Base-by-base conservation (phyloP, 1,284 basidiomycete genomes). In the Ceratobasidium sp. region DNA sequence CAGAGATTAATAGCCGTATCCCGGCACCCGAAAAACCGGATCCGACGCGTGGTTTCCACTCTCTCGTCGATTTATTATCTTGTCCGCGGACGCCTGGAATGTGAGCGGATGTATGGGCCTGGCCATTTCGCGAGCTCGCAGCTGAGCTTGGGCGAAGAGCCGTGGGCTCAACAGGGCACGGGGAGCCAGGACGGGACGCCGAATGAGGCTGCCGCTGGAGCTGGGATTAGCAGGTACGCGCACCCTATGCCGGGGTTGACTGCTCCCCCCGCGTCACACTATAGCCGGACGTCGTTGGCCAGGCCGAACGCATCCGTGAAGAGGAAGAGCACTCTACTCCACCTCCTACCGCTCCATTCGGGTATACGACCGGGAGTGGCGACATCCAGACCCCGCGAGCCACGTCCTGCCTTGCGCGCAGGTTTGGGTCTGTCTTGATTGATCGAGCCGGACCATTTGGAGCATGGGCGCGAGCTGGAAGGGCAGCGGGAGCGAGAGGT, bases 11-110 rank as follows among this genome's bases (percentile, higher is more conserved):
- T 85, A 86, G 24, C 88, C 90, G 85, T 86, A 1, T 75, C 83
- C 24, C 46, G 1, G 31, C 48, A 1, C 76, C 64, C 77, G 81
- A 83, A 77, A 81, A 82, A 1, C 79, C 85, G 11, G 96, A 99
- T 80, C 97, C 98, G 7, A 97, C 95, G 4, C 86, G 89, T 69
- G 96, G 95, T 2, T 99, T 94, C 84, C 95, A 98, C 81, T 96
- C 96, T 0, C 87, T 99, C 98, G 72, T 96, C 95, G 29, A 98
- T 99, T 83, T 99, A 99, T 81, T 98, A 92, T 84, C 89, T 99
- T 22, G 94, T 97, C 1, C 86, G 92, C 73, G 97, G 99, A 84
- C 98, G 98, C 86, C 88, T 96, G 81, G 96, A 98, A 80, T 86
- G 97, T 65, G 96, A 98, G 79, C 88, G 88, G 74, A 92, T 98